A percentile compares a stretch with the other conserved stretches of the same genome.
Evolutionary conservation across 1,284 basidiomycete species (phyloP).

Genomic region (Trichosporon ovoides): DNA sequence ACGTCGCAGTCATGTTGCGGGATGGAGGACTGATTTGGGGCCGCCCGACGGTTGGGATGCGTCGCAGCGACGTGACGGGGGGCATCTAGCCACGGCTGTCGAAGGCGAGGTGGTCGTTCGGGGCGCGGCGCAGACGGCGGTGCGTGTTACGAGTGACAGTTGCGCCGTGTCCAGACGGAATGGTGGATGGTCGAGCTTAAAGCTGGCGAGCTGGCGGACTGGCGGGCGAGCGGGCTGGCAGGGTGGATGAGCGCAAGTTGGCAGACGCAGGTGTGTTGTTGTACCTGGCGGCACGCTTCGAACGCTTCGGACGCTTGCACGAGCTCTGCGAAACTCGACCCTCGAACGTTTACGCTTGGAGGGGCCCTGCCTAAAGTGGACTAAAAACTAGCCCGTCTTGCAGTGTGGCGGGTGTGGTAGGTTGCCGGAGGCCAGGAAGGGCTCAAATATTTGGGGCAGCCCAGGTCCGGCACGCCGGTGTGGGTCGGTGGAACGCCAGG

Average conservation of each 20-base stretch:
- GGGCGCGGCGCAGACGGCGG: neutral
- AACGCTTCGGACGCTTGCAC: neutral
- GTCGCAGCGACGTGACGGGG: slow-evolving; percentile 5
- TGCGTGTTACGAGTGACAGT: neutral
- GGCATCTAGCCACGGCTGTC: neutral
- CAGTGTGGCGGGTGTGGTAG: slow-evolving; percentile 1
- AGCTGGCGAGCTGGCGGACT: too few species aligned
- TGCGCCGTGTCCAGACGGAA: neutral
- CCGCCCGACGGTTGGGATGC: slow-evolving; percentile 3
- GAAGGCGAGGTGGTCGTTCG: neutral
- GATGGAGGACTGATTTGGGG: neutral
- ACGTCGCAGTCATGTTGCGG: slow-evolving; percentile 1
- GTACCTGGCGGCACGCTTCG: too few species aligned
- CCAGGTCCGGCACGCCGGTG: neutral
- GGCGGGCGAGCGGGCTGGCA: too few species aligned
- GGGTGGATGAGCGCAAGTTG: too few species aligned
- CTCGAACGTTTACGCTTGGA: neutral
- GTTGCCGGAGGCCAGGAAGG: neutral
- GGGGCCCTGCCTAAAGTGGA: neutral
- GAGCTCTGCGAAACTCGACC: neutral
- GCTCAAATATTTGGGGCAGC: neutral
- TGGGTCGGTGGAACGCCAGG: neutral
- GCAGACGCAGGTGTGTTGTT: too few species aligned
- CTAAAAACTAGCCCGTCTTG: neutral
- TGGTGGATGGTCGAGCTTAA: too few species aligned